Base-by-base conservation (phyloP, 768 basidiomycete genomes). In the Lactarius sp. region DNA sequence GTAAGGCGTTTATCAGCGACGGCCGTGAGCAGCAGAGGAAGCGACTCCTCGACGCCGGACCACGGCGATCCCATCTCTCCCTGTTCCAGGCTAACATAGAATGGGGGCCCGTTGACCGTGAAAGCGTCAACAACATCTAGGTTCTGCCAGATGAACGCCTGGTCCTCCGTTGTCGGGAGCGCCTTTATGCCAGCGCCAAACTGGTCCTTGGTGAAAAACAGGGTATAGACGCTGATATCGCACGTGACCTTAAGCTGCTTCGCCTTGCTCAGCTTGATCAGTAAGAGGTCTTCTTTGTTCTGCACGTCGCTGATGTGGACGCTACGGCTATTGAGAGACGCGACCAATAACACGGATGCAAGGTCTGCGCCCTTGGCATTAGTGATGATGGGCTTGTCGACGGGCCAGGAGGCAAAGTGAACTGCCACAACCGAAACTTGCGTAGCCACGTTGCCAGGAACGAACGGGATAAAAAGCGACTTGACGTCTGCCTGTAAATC, bases 161-260 rank as follows among this genome's bases (percentile, higher is more conserved):
- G 94, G 68, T 95, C 92, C 57, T 85, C 83, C 2, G 74, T 70
- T 0, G 88, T 80, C 3, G 94, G 95, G 44, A 97, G 81, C 68
- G 78, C 77, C 20, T 85, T 79, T 1, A 75, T 77, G 12, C 52
- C 20, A 4, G 47, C 18, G 1, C 88, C 86, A 78, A 85, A 95
- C 64, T 91, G 81, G 59, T 88, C 88, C 51, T 77, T 80, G 2
- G 83, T 84, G 78, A 92, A 95, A 83, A 97, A 98, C 58, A 99
- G 77, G 18, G 92, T 83, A 75, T 90, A 98, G 55, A 98, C 82
- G 14, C 94, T 87, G 37, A 97, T 92, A 69, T 99, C 97, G 74
- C 96, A 98, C 3, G 96, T 98, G 55, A 98, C 96, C 70, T 92
- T 90, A 69, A 98, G 83, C 13, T 90, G 80, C 78, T 94, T 95